These are phyloP conservation scores for Lactarius quietus DNA, from an alignment of 768 basidiomycete species.

Conservation along the genomic window DNA sequence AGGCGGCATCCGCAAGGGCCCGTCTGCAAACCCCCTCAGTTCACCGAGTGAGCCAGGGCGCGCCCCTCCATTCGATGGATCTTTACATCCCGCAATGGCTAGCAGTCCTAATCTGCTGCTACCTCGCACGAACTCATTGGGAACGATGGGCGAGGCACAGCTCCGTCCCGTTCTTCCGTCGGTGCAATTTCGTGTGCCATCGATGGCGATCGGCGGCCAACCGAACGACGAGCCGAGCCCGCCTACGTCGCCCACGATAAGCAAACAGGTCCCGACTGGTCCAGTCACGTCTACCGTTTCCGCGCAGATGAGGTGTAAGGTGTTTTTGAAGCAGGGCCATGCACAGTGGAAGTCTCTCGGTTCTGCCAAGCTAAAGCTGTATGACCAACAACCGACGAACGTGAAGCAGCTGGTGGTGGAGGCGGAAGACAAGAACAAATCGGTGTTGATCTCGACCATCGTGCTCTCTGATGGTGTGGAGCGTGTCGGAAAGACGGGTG, in stretches of 20 bases:
- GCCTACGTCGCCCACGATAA: slow-evolving; percentile 72
- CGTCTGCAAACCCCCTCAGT: slow-evolving; percentile 57
- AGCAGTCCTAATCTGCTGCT: slow-evolving; percentile 28
- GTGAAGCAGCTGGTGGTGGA: slow-evolving; percentile 96
- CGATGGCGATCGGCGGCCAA: slow-evolving; percentile 46
- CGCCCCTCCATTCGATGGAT: slow-evolving; percentile 30
- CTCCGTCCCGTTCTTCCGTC: slow-evolving; percentile 62
- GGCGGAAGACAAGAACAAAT: slow-evolving; percentile 69
- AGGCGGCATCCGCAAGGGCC: slow-evolving; percentile 45
- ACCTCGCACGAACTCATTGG: slow-evolving; percentile 31
- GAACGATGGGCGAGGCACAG: slow-evolving; percentile 36
- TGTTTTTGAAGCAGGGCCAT: slow-evolving; percentile 93
- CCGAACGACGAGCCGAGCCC: slow-evolving; percentile 74
- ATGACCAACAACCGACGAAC: slow-evolving; percentile 78
- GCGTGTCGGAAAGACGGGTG: slow-evolving; percentile 96
- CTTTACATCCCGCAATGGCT: slow-evolving; percentile 39
- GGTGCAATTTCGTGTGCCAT: slow-evolving; percentile 51
- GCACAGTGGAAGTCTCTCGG: slow-evolving; percentile 98
- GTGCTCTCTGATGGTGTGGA: slow-evolving; percentile 96
- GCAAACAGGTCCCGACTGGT: slow-evolving; percentile 49
- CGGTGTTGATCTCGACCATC: slow-evolving; percentile 89
- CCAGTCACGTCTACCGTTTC: slow-evolving; percentile 76
- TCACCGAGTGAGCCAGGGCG: slow-evolving; percentile 40
- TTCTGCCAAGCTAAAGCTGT: slow-evolving; percentile 81
- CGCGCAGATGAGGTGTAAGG: slow-evolving; percentile 96